Conservation (phyloP, 192 early-diverging fungal species). For the Ambispora gerdemannii region DNA sequence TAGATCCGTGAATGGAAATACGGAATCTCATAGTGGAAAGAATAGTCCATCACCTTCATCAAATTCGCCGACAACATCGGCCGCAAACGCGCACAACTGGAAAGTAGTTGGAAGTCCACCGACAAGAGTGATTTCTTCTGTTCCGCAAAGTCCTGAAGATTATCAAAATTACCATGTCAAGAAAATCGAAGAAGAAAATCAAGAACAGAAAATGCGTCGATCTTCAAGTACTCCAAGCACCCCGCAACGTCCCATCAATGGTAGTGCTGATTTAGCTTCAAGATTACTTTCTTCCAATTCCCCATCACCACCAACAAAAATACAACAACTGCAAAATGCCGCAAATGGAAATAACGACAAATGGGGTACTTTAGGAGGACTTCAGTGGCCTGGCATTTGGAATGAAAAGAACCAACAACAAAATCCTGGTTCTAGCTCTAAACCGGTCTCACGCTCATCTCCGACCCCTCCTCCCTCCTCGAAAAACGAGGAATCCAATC, state of each 20-base stretch:
- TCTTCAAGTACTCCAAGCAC: constrained; percentile 17
- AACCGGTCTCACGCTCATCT: constrained; percentile 28
- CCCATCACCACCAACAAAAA: constrained; percentile 9
- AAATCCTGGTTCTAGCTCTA: constrained; percentile 28
- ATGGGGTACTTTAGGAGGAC: constrained; percentile 53
- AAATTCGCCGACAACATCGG: constrained; percentile 25
- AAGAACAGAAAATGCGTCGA: constrained; percentile 14
- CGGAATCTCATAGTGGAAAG: constrained; percentile 18
- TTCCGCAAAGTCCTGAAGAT: constrained; percentile 33
- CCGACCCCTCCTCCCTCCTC: constrained; percentile 26
- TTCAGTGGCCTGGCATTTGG: constrained; percentile 51
- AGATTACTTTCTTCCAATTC: constrained; percentile 21
- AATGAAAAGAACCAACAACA: constrained; percentile 34
- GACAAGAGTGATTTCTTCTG: constrained; percentile 41
- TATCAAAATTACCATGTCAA: constrained; percentile 3
- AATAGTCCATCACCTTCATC: constrained; percentile 26
- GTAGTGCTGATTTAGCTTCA: constrained; percentile 17
- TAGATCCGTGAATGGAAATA: constrained; percentile 17
- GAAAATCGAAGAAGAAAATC: constrained; percentile 21
- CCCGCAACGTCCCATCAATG: constrained; percentile 20
- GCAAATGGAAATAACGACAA: constrained; percentile 30
- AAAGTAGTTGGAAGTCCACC: constrained; percentile 62
- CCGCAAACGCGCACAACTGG: constrained; percentile 41
- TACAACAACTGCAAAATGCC: not conserved
- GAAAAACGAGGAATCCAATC: constrained; percentile 17